Evolutionary conservation across 1,139 yeast species (phyloP), one percentile per base, ranked within the genome.

Genomic region (Yamadazyma atmosphaerica): DNA sequence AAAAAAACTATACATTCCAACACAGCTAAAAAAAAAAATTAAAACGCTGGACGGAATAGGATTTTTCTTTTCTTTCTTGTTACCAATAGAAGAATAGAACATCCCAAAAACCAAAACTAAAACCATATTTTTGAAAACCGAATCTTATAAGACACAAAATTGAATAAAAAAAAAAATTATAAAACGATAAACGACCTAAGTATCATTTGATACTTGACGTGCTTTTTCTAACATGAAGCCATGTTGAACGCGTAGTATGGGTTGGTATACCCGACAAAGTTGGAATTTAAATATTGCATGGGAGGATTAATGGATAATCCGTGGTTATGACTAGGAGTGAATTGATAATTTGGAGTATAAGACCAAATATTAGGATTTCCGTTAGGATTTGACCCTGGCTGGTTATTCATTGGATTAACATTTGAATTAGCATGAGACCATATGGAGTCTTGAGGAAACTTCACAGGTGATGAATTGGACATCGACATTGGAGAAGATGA

Each of bases 191-290:
- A 27, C 16, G 14, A 25, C 12, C 28, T n/a, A 21, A 21, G 23
- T 21, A 21, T 21, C 23, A 21, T 25, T 13, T 25, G n/a, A 10
- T 6, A 6, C 9, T 7, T 25, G 13, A 25, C 12, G 11, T 4
- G 4, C n/a, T n/a, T n/a, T n/a, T n/a, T n/a, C 45, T 51, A 63
- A 46, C 68, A 64, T 19, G 65, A 54, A 32, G 68, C 64, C 63
- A 63, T 58, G 49, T 58, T 60, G 39, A 57, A 62, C 26, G 56
- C 54, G 47, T 63, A 66, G 47, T 65, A 68, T 14, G 73, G 72
- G 42, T 68, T 68, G 19, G 68, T 50, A 44, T 65, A 68, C n/a
- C 72, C 71, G 32, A 63, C 66, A 46, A 56, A 63, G 40, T 52
- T 54, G 14, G 51, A 38, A 30, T 52, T 47, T 13, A 46, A 39